phyloP scores from a whole-genome alignment of 805 yeast species.

The Wickerhamomyces xylosicus region DNA sequence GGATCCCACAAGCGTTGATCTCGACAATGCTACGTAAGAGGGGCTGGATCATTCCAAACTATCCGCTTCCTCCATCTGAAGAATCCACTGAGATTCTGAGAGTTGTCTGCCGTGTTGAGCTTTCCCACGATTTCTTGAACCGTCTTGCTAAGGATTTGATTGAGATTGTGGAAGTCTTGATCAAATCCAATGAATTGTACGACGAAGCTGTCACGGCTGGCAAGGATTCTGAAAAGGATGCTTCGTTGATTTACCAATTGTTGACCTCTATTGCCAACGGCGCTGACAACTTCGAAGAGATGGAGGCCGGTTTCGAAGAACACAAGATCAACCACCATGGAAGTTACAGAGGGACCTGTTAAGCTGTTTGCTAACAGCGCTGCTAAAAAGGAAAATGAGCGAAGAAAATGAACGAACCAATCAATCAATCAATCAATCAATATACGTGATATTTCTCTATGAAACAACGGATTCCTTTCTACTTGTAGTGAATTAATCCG shows the following conservation, averaged over 20 bases:
- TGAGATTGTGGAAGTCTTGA: conserved; percentile 40
- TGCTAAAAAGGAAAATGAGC: too few relatives aligned
- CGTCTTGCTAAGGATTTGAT: conserved; percentile 54
- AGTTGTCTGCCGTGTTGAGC: conserved; percentile 68
- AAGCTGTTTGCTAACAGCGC: background rate
- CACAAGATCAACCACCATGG: conserved; percentile 16
- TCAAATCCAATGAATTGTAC: conserved; percentile 31
- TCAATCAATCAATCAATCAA: too few relatives aligned
- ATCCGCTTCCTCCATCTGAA: conserved; percentile 60
- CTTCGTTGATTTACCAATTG: conserved; percentile 33
- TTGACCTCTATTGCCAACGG: conserved; percentile 45
- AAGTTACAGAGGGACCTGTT: conserved; percentile 21
- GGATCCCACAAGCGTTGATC: conserved; percentile 70
- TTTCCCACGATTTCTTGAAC: conserved; percentile 51
- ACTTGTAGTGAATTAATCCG: too few relatives aligned
- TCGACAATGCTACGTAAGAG: conserved; percentile 64
- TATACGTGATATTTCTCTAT: too few relatives aligned
- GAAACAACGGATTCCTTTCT: too few relatives aligned
- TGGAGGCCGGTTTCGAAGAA: conserved; percentile 8
- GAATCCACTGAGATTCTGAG: conserved; percentile 62
- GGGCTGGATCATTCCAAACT: conserved; percentile 87
- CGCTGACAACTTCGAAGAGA: conserved; percentile 31
- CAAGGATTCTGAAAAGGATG: conserved; percentile 11
- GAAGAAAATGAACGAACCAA: too few relatives aligned
- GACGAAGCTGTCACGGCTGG: conserved; percentile 7